Percentiles rank a stretch among this genome's conserved stretches.
phyloP scores from a whole-genome alignment of 441 rosid genomes.

The Brassica balearica region DNA sequence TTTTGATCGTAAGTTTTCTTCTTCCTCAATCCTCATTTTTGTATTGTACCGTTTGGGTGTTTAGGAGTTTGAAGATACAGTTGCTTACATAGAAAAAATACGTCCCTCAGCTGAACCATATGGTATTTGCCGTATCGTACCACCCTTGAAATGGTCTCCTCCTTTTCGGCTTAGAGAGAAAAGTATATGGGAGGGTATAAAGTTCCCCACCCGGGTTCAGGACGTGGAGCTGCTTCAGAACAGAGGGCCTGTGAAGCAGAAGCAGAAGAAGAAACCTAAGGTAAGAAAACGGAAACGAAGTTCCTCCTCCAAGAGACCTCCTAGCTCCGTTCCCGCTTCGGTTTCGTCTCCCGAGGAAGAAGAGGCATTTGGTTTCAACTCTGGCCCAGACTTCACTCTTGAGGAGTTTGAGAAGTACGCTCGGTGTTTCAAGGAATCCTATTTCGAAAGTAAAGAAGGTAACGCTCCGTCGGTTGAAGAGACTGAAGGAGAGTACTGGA shows the following conservation, averaged over 20 bases:
- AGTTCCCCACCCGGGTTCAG: constrained; percentile 83
- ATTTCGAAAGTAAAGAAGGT: constrained; percentile 54
- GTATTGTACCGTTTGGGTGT: constrained; percentile 15
- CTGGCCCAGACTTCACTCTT: constrained; percentile 80
- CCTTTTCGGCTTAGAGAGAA: constrained; percentile 70
- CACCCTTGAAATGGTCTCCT: constrained; percentile 79
- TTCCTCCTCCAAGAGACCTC: constrained; percentile 43
- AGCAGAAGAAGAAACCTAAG: constrained; percentile 53
- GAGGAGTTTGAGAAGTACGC: constrained; percentile 72
- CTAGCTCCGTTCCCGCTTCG: constrained; percentile 24
- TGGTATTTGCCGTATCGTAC: constrained; percentile 90
- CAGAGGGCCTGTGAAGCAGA: constrained; percentile 67
- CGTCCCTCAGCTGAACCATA: constrained; percentile 61
- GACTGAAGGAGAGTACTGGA: constrained; percentile 92
- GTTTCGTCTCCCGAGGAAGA: constrained; percentile 52
- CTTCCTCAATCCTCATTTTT: constrained; percentile 23
- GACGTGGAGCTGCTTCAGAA: constrained; percentile 82
- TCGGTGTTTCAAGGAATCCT: constrained; percentile 57
- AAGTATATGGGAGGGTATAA: constrained; percentile 61
- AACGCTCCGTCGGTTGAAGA: constrained; percentile 58
- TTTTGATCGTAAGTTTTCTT: constrained; percentile 6
- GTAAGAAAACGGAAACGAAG: constrained; percentile 69
- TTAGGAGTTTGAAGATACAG: constrained; percentile 89
- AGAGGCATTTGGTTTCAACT: constrained; percentile 77
- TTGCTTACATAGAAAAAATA: constrained; percentile 78